A percentile compares a stretch with the other conserved stretches of the same genome.
Conservation (phyloP, 805 yeast genomes). For the Starmerella vaccinii region DNA sequence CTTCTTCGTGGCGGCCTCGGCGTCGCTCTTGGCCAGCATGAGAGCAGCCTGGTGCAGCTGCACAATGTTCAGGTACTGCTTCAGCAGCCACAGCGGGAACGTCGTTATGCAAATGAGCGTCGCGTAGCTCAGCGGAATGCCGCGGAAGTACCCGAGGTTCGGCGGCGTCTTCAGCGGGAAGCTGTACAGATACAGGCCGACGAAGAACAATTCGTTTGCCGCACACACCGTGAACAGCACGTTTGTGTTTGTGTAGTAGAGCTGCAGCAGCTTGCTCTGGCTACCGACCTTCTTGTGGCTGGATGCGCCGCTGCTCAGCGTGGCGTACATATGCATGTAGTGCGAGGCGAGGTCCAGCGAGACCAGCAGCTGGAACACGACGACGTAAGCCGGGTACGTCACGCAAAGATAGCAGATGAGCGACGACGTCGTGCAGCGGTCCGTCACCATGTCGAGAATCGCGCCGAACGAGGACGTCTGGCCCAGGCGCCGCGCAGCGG, state of each 20-base stretch:
- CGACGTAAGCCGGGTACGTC: slow-evolving; percentile 58
- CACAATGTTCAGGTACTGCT: slow-evolving; percentile 79
- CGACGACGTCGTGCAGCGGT: slow-evolving; percentile 93
- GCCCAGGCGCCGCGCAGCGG: slow-evolving; percentile 78
- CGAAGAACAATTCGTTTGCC: slow-evolving; percentile 84
- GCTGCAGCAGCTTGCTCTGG: slow-evolving; percentile 60
- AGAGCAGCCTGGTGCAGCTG: slow-evolving; percentile 82
- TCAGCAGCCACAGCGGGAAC: slow-evolving; percentile 80
- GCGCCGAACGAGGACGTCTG: slow-evolving; percentile 94
- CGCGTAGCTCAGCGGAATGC: slow-evolving; percentile 45
- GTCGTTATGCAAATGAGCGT: slow-evolving; percentile 48
- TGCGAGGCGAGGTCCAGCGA: slow-evolving; percentile 80
- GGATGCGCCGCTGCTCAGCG: slow-evolving; percentile 63
- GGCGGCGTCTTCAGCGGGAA: slow-evolving; percentile 44
- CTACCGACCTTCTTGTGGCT: slow-evolving; percentile 77
- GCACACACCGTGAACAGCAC: slow-evolving; percentile 86
- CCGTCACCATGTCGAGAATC: slow-evolving; percentile 97
- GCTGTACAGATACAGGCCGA: slow-evolving; percentile 71
- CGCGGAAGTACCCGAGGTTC: slow-evolving; percentile 28
- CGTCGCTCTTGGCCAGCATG: slow-evolving; percentile 68
- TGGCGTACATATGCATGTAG: slow-evolving; percentile 97
- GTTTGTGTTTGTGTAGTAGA: slow-evolving; percentile 76
- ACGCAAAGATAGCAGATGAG: slow-evolving; percentile 76
- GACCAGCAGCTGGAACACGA: slow-evolving; percentile 72
- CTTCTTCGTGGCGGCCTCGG: slow-evolving; percentile 37